Percentiles rank a stretch among this genome's conserved stretches.
phyloP scores from a whole-genome alignment of 805 yeast genomes.

The Wickerhamomyces queroliae region DNA sequence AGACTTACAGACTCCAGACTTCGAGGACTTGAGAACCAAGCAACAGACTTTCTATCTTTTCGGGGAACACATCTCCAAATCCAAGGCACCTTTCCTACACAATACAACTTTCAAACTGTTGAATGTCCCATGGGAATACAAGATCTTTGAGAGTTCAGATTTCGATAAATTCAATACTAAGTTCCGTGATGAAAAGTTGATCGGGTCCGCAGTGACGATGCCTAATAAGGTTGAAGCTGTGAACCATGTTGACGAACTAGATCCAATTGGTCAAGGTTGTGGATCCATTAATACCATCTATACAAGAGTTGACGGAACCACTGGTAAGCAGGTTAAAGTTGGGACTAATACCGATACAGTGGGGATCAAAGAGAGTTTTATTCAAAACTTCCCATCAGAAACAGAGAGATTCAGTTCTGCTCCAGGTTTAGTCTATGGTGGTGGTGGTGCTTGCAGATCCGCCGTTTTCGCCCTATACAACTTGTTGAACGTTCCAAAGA shows the following conservation, averaged over 20 bases:
- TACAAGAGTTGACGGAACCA: constrained; percentile 7
- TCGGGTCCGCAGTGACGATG: constrained; percentile 21
- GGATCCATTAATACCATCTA: constrained; percentile 22
- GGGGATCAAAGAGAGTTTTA: constrained; percentile 17
- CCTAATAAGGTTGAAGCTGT: constrained; percentile 20
- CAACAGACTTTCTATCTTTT: constrained; percentile 16
- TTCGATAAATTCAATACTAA: constrained; percentile 9
- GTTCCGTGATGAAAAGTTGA: constrained; percentile 8
- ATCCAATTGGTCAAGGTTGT: constrained; percentile 19
- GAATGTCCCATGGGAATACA: constrained; percentile 16
- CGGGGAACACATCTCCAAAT: constrained; percentile 19
- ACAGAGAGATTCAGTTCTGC: constrained; percentile 4
- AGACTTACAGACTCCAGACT: constrained; percentile 3
- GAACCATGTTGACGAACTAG: constrained; percentile 15
- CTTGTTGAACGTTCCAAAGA: constrained; percentile 18
- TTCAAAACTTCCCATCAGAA: constrained; percentile 16
- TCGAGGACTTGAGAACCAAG: not conserved
- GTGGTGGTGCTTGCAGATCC: constrained; percentile 24
- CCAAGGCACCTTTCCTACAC: constrained; percentile 20
- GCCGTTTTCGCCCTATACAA: constrained; percentile 19
- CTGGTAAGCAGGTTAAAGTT: constrained; percentile 6
- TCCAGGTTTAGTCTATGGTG: constrained; percentile 22
- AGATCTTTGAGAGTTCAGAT: constrained; percentile 17
- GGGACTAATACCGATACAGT: constrained; percentile 24
- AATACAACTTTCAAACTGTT: constrained; percentile 15